These are phyloP conservation scores for Fusarium sp. DNA, from an alignment of 2,329 filamentous ascomycete genomes.

Conservation along the genomic window DNA sequence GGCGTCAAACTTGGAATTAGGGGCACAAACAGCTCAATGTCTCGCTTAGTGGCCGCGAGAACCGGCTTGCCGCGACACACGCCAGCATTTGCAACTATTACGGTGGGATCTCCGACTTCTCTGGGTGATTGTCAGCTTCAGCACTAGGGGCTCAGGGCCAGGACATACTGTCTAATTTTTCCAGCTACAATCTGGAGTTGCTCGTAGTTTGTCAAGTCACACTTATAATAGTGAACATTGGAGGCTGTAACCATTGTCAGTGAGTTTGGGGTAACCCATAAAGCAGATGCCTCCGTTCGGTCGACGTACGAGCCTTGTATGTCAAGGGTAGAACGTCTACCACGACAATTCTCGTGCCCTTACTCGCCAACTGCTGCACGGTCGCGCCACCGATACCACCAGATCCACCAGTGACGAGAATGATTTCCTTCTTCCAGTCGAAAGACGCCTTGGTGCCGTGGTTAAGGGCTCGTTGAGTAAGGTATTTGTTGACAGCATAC, in stretches of 20 bases:
- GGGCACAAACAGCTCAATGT: slow-evolving; percentile 48
- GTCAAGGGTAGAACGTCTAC: slow-evolving; percentile 62
- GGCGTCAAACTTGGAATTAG: not conserved
- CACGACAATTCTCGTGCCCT: slow-evolving; percentile 66
- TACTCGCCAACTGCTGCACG: slow-evolving; percentile 63
- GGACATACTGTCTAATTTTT: slow-evolving; percentile 50
- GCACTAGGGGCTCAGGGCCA: no score
- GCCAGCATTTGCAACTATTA: slow-evolving; percentile 67
- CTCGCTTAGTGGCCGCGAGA: slow-evolving; percentile 58
- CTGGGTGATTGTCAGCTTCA: slow-evolving; percentile 33
- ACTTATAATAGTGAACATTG: slow-evolving; percentile 64
- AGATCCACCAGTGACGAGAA: slow-evolving; percentile 70
- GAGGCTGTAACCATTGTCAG: not conserved
- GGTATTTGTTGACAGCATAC: not conserved
- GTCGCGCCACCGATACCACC: slow-evolving; percentile 69
- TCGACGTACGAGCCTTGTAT: not conserved
- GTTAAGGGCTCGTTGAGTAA: slow-evolving; percentile 36
- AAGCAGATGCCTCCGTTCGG: not conserved
- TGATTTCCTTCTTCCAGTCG: slow-evolving; percentile 67
- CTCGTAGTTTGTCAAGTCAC: slow-evolving; percentile 63
- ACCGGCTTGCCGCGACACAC: slow-evolving; percentile 64
- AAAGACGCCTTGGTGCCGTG: slow-evolving; percentile 58
- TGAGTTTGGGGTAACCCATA: fast-evolving
- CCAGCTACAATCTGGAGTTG: slow-evolving; percentile 57
- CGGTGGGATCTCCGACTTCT: slow-evolving; percentile 63